Conservation (phyloP, 1,284 basidiomycete species). For the Rhodotorula sp. region DNA sequence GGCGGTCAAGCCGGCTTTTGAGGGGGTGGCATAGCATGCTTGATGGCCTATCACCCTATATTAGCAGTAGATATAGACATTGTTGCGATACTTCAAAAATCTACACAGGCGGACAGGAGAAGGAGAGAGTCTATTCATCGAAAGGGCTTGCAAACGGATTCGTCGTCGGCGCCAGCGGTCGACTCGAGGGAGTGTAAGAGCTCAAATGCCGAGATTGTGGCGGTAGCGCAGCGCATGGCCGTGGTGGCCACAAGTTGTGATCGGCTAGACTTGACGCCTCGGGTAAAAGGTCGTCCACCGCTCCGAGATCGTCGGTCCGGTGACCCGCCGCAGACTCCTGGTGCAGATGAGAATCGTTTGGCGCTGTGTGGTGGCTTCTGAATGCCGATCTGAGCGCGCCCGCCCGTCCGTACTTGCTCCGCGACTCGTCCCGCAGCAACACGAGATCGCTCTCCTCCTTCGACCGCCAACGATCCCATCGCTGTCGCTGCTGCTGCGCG, state of each 20-base stretch:
- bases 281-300: no score
- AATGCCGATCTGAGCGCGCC: background rate
- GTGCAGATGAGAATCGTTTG: background rate
- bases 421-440: background rate
- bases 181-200: background rate
- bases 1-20: background rate
- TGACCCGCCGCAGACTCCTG: background rate
- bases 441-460: constrained; percentile 1
- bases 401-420: background rate
- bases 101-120: background rate
- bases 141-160: constrained; percentile 19
- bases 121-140: constrained; percentile 1
- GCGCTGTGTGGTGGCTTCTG: background rate
- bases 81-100: no score
- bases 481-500: background rate
- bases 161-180: background rate
- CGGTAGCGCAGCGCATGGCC: background rate
- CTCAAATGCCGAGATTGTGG: background rate
- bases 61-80: no score
- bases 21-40: background rate
- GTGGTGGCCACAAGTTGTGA: no score
- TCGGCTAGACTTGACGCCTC: no score
- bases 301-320: background rate
- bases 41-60: no score
- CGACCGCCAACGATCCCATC: background rate